Percentiles rank a stretch among this genome's conserved stretches.
phyloP scores from a whole-genome alignment of 306 rosid species.

The Pyrus communis region DNA sequence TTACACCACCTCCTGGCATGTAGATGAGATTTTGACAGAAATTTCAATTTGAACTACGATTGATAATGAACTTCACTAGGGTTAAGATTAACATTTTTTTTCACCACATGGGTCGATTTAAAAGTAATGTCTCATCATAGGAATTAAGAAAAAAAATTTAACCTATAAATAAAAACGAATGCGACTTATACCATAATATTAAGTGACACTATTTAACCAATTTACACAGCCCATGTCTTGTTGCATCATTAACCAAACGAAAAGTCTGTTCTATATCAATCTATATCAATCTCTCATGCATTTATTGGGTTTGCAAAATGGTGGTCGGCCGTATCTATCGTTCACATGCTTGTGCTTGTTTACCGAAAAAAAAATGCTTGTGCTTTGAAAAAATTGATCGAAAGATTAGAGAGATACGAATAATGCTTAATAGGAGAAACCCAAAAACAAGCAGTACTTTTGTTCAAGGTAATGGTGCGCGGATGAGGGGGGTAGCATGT shows the following conservation, averaged over 20 bases:
- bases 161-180: no score
- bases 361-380: not conserved
- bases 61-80: no score
- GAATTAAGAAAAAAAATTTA: no score
- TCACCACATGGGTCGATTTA: no score
- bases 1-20: no score
- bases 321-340: no score
- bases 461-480: not conserved
- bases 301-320: not conserved
- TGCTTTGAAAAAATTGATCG: not conserved
- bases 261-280: not conserved
- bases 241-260: not conserved
- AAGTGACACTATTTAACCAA: not conserved
- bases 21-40: no score
- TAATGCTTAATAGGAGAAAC: not conserved
- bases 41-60: no score
- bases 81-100: no score
- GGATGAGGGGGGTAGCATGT: not conserved
- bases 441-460: not conserved
- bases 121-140: no score
- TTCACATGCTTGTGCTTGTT: not conserved
- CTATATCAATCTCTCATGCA: not conserved
- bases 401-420: not conserved
- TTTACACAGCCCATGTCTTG: not conserved
- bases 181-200: no score